Percentiles rank a stretch among this genome's conserved stretches.
Evolutionary conservation across 225 moss, liverwort and hornwort genomes (phyloP).

Genomic region (Polytrichum formosum): DNA sequence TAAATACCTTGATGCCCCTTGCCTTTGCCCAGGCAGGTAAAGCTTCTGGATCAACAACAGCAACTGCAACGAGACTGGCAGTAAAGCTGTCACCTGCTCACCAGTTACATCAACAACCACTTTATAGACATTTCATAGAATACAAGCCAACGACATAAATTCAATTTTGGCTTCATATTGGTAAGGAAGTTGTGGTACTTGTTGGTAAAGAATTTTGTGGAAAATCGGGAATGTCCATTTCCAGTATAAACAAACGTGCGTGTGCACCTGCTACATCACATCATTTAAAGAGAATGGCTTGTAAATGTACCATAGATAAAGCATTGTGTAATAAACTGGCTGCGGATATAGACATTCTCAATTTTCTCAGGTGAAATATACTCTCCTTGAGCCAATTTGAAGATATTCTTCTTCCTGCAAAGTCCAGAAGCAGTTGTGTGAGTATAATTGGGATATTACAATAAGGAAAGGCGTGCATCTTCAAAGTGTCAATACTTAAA

Average conservation of each 20-base stretch:
- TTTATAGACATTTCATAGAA: not conserved
- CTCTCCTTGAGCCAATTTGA: constrained; percentile 97
- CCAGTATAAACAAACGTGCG: too few relatives aligned
- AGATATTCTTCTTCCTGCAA: constrained; percentile 90
- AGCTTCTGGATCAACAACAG: constrained; percentile 81
- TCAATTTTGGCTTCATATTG: too few relatives aligned
- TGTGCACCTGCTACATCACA: too few relatives aligned
- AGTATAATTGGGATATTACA: too few relatives aligned
- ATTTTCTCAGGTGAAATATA: constrained; percentile 98
- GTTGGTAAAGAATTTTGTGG: too few relatives aligned
- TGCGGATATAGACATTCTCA: constrained; percentile 85
- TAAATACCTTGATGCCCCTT: constrained; percentile 66
- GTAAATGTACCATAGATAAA: constrained; percentile 61
- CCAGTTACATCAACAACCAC: constrained; percentile 8
- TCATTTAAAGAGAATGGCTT: too few relatives aligned
- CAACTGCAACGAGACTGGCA: constrained; percentile 80
- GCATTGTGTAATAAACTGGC: constrained; percentile 75
- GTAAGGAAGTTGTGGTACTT: too few relatives aligned
- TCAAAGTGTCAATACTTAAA: too few relatives aligned
- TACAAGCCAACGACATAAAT: not conserved
- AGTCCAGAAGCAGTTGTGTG: too few relatives aligned
- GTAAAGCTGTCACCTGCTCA: constrained; percentile 81
- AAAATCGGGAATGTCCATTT: too few relatives aligned
- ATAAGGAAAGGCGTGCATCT: too few relatives aligned
- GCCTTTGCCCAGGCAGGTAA: constrained; percentile 77